Conservation (phyloP, 805 yeast genomes). For the Diddensiella caesifluorescens region DNA sequence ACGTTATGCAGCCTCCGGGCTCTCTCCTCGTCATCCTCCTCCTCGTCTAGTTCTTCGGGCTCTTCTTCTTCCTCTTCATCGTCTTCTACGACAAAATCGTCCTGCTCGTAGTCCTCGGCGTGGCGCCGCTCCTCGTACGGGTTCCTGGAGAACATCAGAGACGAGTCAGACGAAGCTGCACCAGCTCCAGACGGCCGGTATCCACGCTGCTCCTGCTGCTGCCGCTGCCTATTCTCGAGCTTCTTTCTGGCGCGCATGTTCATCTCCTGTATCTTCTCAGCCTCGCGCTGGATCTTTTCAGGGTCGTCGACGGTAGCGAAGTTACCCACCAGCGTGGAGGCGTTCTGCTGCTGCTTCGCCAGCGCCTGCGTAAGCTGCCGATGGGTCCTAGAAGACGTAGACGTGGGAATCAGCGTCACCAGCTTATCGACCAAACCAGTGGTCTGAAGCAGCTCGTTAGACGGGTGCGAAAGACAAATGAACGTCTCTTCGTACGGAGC, state of each 20-base stretch:
- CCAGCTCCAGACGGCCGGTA: too few relatives aligned
- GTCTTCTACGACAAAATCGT: constrained; percentile 35
- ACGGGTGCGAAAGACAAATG: constrained; percentile 64
- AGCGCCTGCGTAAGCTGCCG: constrained; percentile 54
- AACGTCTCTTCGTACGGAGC: constrained; percentile 65
- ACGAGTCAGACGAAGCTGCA: constrained; percentile 22
- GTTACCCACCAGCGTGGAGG: constrained; percentile 31
- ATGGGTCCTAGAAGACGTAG: constrained; percentile 83
- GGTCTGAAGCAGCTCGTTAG: constrained; percentile 64
- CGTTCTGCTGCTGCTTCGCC: constrained; percentile 29
- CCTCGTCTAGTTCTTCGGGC: constrained; percentile 28
- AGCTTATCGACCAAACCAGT: constrained; percentile 59
- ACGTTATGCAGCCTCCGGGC: constrained; percentile 29
- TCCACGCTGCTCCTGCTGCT: constrained; percentile 24
- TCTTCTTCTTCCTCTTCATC: constrained; percentile 31
- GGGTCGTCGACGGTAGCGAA: constrained; percentile 40
- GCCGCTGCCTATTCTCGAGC: constrained; percentile 36
- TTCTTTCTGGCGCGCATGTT: constrained; percentile 37
- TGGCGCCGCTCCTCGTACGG: constrained; percentile 17
- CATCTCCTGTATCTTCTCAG: constrained; percentile 36
- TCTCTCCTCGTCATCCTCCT: constrained; percentile 32
- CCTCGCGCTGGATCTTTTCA: constrained; percentile 40
- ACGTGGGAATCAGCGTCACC: constrained; percentile 79
- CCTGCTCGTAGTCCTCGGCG: constrained; percentile 33
- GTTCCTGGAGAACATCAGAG: constrained; percentile 14